These are phyloP conservation scores for Epichloe bromicola DNA, from an alignment of 2,329 filamentous ascomycete species.

Conservation along the genomic window DNA sequence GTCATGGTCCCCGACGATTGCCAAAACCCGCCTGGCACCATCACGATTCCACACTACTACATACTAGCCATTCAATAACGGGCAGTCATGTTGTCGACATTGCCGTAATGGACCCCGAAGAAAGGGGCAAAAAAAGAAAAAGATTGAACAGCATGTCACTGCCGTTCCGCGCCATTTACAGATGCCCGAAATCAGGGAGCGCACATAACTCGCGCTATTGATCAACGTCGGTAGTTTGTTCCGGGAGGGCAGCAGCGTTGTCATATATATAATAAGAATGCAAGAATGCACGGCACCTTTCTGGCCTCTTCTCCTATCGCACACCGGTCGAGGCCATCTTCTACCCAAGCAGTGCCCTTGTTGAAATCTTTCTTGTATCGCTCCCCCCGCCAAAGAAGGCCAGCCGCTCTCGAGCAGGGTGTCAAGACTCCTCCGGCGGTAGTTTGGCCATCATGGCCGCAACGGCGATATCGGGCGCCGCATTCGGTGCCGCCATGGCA, in stretches of 20 bases:
- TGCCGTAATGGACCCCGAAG: neutral
- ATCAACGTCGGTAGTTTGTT: neutral
- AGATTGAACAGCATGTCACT: no score
- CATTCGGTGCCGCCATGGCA: slow-evolving; percentile 49
- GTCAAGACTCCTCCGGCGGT: neutral
- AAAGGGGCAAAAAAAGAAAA: no score
- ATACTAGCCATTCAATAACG: neutral
- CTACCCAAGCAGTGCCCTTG: no score
- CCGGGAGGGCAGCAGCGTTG: neutral
- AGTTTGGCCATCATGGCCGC: neutral
- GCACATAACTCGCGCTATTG: neutral
- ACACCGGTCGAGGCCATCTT: neutral
- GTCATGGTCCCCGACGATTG: no score
- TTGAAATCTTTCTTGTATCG: no score
- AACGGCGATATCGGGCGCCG: slow-evolving; percentile 32
- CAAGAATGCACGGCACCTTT: neutral
- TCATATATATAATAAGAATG: neutral
- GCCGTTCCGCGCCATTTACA: neutral
- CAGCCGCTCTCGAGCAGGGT: no score
- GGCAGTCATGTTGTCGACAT: no score
- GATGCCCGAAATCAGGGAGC: neutral
- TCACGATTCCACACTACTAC: neutral
- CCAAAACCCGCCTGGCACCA: no score
- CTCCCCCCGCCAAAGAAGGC: no score
- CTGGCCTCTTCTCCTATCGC: neutral